Evolutionary conservation across 2,329 filamentous ascomycete genomes (phyloP), one percentile per base, ranked within the genome.

Genomic region (Neopestalotiopsis sp.): DNA sequence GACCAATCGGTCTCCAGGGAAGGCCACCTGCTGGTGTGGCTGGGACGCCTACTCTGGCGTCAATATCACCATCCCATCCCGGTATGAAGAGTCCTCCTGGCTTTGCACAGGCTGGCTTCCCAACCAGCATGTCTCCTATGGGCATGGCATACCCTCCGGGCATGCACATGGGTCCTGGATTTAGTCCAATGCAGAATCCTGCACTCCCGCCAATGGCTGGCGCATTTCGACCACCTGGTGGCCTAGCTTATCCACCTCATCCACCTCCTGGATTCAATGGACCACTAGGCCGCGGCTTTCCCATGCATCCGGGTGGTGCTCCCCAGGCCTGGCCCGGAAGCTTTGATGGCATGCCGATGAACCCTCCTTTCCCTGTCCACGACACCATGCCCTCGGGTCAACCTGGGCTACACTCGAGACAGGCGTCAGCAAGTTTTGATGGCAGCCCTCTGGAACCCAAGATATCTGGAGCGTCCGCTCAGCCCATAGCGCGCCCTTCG

Each of bases 401-500:
- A 20, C 79, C 84, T 7, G 78, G 84, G 63, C 79, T 88, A 5
- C 94, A 97, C 80, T 92, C 92, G 9, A 88, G 94, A 71, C 94
- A 97, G 73, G 87, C 89, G 12, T 97, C 94, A 5, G 86, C 85
- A 13, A 91, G 91, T 13, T 89, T 91, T 70, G 92, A 95, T 9
- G 57, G 73, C 2, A 83, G 84, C 17, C 82, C 85, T 38, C 58
- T 76, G 49, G 72, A 78, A 68, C 61, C 73, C 68, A 73, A 70
- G 64, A 69, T 62, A 71, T 59, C 75, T 53, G 80, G 82, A 32
- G 80, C 85, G 12, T 84, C 89, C 67, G 86, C 91, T 42, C 91
- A 94, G 71, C 93, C 93, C 1, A 95, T 97, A 70, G 88, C 91
- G 61, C 89, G 94, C 67, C 95, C 95, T 32, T 89, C 93, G 30